Conservation (phyloP, 2,329 filamentous ascomycete species). For the Phialemonium atrogriseum region DNA sequence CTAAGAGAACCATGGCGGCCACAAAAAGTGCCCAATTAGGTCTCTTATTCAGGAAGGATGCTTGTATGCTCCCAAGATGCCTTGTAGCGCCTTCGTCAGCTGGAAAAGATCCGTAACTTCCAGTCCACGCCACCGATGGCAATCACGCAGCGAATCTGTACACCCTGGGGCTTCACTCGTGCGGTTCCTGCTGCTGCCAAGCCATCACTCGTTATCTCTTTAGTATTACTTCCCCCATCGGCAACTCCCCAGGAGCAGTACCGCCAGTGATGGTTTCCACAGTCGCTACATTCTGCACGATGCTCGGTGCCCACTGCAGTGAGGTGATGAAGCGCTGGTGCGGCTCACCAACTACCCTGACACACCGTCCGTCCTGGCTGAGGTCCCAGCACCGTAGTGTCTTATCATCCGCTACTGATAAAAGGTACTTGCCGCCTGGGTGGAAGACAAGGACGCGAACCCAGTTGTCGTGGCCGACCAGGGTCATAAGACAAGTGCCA, state of each 20-base stretch:
- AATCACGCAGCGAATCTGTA: constrained; percentile 1
- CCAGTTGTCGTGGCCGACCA: constrained; percentile 92
- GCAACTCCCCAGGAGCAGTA: too few species aligned
- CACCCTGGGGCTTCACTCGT: not conserved
- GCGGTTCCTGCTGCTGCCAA: constrained; percentile 1
- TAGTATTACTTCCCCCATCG: too few species aligned
- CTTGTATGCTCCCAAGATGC: too few species aligned
- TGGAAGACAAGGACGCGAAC: constrained; percentile 81
- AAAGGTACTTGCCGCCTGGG: constrained; percentile 81
- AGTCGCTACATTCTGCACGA: constrained; percentile 50
- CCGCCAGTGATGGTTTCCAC: constrained; percentile 16
- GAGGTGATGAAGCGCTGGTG: constrained; percentile 83
- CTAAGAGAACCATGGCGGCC: too few species aligned
- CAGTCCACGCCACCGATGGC: constrained; percentile 1
- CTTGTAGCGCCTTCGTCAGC: too few species aligned
- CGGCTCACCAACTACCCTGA: constrained; percentile 69
- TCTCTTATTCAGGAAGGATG: too few species aligned
- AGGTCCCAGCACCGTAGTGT: constrained; percentile 92
- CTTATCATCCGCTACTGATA: constrained; percentile 85
- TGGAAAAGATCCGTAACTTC: too few species aligned
- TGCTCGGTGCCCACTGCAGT: constrained; percentile 76
- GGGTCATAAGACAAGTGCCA: constrained; percentile 75
- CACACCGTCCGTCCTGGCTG: constrained; percentile 79
- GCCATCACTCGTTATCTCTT: constrained; percentile 11
- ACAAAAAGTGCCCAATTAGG: too few species aligned